Base-by-base conservation (phyloP, 208 protist species). In the Leishmania mexicana region DNA sequence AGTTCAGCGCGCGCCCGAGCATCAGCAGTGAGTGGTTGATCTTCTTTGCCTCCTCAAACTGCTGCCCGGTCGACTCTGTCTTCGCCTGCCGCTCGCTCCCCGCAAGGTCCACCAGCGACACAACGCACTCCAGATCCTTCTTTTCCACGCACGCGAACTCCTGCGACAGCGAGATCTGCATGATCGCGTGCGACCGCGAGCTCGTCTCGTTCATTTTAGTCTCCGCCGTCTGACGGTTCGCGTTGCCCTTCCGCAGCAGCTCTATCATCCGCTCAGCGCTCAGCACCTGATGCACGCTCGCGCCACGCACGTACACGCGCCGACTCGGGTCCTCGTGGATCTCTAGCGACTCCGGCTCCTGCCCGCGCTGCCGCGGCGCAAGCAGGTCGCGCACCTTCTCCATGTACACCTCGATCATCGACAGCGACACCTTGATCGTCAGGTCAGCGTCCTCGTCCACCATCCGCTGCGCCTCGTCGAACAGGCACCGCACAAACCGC, bases 181-280 rank as follows among this genome's bases (percentile, higher is more conserved):
- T 95, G 74, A 98, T 87, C 64, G 95, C 90, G 80, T 99, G 97
- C 68, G 95, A 98, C 21, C 97, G 90, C 71, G 94, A 98, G 70
- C 95, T 98, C 38, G 87, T 88, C 45, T 90, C 87, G 88, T 99
- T 99, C 82, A 95, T 94, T 65, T 89, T 86, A 17, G 97, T 99
- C 65, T 94, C 86, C 21, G 92, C 88, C 54, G 90, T 94, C 71
- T 93, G 89, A 42, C 94, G 87, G 49, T 91, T 94, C 67, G 86
- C 84, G 84, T 95, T 93, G 68, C 92, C 94, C 19, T 83, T 86
- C 42, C 81, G 87, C 65, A 97, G 79, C 64, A 88, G 81, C 82
- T 97, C 89, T 75, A 96, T 89, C 76, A 96, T 81, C 42, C 91
- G 79, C 49, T 96, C 88, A 57, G 86, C 72, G 42, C 88, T 90